phyloP scores from a whole-genome alignment of 805 yeast genomes.

The Blastobotrys muscicola region DNA sequence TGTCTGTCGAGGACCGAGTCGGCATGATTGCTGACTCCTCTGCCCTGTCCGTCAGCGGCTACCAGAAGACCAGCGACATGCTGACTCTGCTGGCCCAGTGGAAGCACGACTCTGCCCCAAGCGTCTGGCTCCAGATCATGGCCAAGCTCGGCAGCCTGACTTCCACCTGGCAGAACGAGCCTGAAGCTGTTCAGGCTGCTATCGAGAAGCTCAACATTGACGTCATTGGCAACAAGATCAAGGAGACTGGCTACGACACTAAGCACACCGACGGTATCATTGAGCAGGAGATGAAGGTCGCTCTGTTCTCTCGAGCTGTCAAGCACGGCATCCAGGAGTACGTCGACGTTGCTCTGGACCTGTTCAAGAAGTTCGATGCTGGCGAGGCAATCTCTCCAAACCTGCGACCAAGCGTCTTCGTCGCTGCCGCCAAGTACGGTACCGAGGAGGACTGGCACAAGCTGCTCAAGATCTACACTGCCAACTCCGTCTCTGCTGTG shows the following conservation, averaged over 20 bases:
- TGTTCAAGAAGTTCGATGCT: constrained; percentile 43
- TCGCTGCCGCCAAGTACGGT: constrained; percentile 57
- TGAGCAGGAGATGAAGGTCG: constrained; percentile 57
- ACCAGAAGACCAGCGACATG: constrained; percentile 38
- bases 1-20: constrained; percentile 50
- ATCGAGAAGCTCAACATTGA: constrained; percentile 40
- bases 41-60: constrained; percentile 46
- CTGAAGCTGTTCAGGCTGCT: constrained; percentile 31
- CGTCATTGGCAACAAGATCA: constrained; percentile 45
- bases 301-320: constrained; percentile 35
- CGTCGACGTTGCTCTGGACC: constrained; percentile 25
- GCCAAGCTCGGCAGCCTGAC: constrained; percentile 33
- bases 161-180: constrained; percentile 42
- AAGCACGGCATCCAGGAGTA: constrained; percentile 27
- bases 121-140: constrained; percentile 45
- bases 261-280: constrained; percentile 36
- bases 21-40: constrained; percentile 56
- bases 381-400: constrained; percentile 78
- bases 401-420: constrained; percentile 56
- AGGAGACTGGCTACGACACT: constrained; percentile 58
- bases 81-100: constrained; percentile 42
- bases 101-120: constrained; percentile 39
- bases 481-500: constrained; percentile 55
- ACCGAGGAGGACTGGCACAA: constrained; percentile 53
- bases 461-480: constrained; percentile 48